Base-by-base conservation (phyloP, 208 protist species). In the Leishmania tropica region DNA sequence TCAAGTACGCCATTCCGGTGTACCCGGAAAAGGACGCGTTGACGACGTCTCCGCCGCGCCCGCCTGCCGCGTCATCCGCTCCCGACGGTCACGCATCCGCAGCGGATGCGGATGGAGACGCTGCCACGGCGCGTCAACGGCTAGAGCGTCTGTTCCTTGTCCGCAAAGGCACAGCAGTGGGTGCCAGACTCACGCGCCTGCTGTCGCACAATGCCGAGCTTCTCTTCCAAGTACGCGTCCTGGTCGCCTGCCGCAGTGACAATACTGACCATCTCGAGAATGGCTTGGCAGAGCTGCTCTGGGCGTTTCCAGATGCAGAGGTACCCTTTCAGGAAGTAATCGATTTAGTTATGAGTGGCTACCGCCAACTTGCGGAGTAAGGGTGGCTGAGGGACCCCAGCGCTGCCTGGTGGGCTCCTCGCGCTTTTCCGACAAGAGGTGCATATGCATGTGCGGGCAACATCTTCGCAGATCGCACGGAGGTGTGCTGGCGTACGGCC, bases 1-100 rank as follows among this genome's bases (percentile, higher is more conserved):
- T 76, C 10, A 78, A 31, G 42, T 75, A 89, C 21, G 48, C 83
- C 8, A 90, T 95, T 45, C 89, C 88, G 6, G 87, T 95, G 68
- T 90, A 88, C 82, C 51, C 78, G 67, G 82, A 84, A 62, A 79
- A 65, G 71, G 17, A 24, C 8, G 54, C 73, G 13, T 19, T 31
- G 31, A 24, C 58, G 35, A 4, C 64, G 6, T 37, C 81, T 28
- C 78, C 83, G 54, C 60, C 81, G 3, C 76, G 62, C n/a, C 80
- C 78, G 15, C 79, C 81, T 28, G 75, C 77, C 48, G 53, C 76
- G 19, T 56, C 31, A 7, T 62, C 67, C 0, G 24, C 72, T 31
- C 76, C 62, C 11, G 35, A 68, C 31, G 54, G 28, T 48, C 60
- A 47, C 13, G 72, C 56, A 11, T 65, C 84, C 17, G 21, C 68